phyloP scores from a whole-genome alignment of 164 flowering plant genomes.

The Stephania cephalantha region DNA sequence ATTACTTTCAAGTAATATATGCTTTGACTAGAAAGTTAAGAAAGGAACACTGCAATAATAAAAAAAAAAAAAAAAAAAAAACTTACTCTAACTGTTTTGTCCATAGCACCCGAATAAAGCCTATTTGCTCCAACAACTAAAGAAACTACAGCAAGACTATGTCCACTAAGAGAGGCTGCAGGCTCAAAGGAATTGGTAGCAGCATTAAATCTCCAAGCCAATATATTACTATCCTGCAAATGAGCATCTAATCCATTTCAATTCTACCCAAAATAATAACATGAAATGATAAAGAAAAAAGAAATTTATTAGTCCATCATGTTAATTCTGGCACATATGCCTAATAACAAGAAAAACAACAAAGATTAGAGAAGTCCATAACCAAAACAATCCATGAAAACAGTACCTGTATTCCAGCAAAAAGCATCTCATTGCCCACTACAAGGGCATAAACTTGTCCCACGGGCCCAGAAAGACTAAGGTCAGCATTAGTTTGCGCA shows the following conservation, averaged over 20 bases:
- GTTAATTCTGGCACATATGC: neutral
- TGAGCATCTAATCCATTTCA: neutral
- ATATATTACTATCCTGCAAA: slow-evolving; percentile 78
- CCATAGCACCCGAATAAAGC: slow-evolving; percentile 95
- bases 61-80: neutral
- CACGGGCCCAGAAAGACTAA: slow-evolving; percentile 69
- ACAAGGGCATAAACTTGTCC: slow-evolving; percentile 89
- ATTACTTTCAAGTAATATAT: neutral
- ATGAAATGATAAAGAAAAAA: neutral
- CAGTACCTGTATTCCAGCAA: slow-evolving; percentile 87
- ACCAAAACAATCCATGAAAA: neutral
- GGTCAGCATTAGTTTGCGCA: slow-evolving; percentile 47
- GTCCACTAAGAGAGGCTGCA: slow-evolving; percentile 71
- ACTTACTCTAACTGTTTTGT: slow-evolving; percentile 70
- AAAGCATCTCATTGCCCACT: slow-evolving; percentile 75
- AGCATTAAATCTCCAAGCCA: slow-evolving; percentile 79
- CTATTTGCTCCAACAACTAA: slow-evolving; percentile 82
- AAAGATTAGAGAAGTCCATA: neutral
- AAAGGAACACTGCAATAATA: neutral
- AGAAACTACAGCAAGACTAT: slow-evolving; percentile 62
- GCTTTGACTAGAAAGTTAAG: neutral
- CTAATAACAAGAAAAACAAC: neutral
- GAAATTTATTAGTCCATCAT: neutral
- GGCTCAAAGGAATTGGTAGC: slow-evolving; percentile 69
- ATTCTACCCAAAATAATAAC: neutral